phyloP scores from a whole-genome alignment of 2,329 filamentous ascomycete species.

The Calonectria pteridis region DNA sequence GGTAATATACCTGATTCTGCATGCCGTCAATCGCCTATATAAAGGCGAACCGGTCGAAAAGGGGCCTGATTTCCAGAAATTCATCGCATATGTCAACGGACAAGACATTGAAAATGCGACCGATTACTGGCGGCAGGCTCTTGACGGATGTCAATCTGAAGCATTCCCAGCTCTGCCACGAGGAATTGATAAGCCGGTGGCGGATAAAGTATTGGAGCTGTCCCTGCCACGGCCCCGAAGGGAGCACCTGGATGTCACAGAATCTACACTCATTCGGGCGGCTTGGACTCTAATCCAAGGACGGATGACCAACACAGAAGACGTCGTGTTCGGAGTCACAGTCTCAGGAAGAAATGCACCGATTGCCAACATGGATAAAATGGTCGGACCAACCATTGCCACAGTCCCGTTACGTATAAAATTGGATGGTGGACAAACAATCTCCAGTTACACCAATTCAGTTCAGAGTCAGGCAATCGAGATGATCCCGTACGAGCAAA shows the following conservation, averaged over 20 bases:
- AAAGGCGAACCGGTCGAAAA: neutral
- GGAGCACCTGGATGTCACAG: neutral
- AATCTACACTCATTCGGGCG: neutral
- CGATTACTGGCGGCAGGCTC: slow-evolving; percentile 15
- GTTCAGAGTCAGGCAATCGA: neutral
- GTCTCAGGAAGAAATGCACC: slow-evolving; percentile 1
- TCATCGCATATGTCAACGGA: slow-evolving; percentile 11
- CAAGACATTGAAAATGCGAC: neutral
- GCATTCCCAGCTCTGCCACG: slow-evolving; percentile 19
- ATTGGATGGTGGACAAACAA: neutral
- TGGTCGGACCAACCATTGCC: neutral
- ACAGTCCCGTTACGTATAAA: neutral
- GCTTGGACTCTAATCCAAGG: neutral
- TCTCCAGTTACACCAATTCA: neutral
- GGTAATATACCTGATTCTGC: slow-evolving; percentile 36
- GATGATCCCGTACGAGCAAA: neutral
- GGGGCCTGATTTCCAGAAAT: neutral
- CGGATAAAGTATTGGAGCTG: neutral
- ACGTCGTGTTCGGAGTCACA: neutral
- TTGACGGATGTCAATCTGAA: neutral
- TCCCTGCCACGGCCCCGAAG: neutral
- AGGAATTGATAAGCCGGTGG: slow-evolving; percentile 2
- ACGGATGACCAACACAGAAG: neutral
- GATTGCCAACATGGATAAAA: neutral
- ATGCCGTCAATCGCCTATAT: slow-evolving; percentile 26